Base-by-base conservation (phyloP, 257 asterid species). In the Knoxia roxburghii region DNA sequence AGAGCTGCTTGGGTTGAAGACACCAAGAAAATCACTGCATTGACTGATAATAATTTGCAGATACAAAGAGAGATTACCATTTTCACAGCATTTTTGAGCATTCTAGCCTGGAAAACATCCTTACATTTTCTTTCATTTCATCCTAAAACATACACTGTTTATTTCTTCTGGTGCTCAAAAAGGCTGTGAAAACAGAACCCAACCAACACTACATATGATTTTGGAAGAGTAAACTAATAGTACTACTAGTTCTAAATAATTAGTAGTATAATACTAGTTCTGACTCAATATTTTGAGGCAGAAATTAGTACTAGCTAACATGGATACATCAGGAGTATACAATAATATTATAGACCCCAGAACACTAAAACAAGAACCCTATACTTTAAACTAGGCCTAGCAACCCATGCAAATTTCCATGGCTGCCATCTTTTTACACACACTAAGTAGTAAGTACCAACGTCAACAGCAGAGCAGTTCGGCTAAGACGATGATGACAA, bases 21-120 rank as follows among this genome's bases (percentile, higher is more conserved):
- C 24, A 20, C 23, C 43, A 68, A 68, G 21, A 35, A 39, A 29
- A 30, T 9, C 10, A 71, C 11, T 21, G 50, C 64, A 39, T 51
- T 51, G 39, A 63, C 24, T 45, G 41, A 37, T 37, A 37, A 57
- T 15, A 23, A 54, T 50, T 70, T 66, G 72, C 71, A 30, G 57
- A 52, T 51, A 81, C 27, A 33, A 35, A 68, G 70, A 68, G 70
- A 68, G 87, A 77, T 89, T 80, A 70, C 87, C 79, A 87, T 87
- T 89, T 89, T 89, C 95, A 85, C 82, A 81, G 88, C 75, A 78
- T 84, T 87, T 85, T 87, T 89, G 67, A 78, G 79, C 61, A 75
- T 71, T 9, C 11, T 35, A 37, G 10, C 23, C 72, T 72, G 52
- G 20, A 49, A 56, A 65, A 48, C 78, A 66, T 17, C 75, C 49